Evolutionary conservation across 495 filamentous ascomycete species (phyloP), one percentile per base, ranked within the genome.

Genomic region (Neurospora terricola): DNA sequence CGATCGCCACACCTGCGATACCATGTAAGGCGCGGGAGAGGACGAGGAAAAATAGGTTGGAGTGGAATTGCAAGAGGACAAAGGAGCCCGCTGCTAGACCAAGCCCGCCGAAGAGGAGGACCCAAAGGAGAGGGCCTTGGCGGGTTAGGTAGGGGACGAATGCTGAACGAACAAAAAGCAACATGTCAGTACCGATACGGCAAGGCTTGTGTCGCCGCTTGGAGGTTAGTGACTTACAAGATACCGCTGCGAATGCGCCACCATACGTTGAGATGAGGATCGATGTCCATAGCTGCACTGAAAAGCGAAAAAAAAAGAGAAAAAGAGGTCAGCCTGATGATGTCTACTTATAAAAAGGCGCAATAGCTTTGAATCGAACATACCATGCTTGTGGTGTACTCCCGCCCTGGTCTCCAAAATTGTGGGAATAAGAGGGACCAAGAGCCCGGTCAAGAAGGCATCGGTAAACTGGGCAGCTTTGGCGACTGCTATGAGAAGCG

Each of bases 211-310:
- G 7, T 37, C 16, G n/a, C n/a, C 23, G 11, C 7, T 27, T 68
- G 23, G 36, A n/a, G 18, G 38, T 23, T n/a, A 36, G 45, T 14
- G 7, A 75, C 79, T 72, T 68, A 80, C 79, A 78, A 45, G 78
- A 80, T 30, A 75, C 70, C 2, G 74, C 78, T 0, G 76, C 78
- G 34, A 76, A 75, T 11, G 78, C 77, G 21, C 78, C 79, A 23
- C 78, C 79, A 72, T 80, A 76, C 7, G 78, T 73, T 14, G 78
- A 71, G 36, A 81, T 68, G 34, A 80, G 73, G 18, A 81, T 73
- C 4, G 79, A 77, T 8, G 72, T 76, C 77, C 78, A 77, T 66
- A 81, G 75, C 73, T 80, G 79, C 11, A 78, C 75, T 79, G 45
- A 30, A 68, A 18, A 10, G 5, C 5, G 1, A 7, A 66, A 27